Conservation (phyloP, 345 rosid genomes). For the Cochlearia excelsa region DNA sequence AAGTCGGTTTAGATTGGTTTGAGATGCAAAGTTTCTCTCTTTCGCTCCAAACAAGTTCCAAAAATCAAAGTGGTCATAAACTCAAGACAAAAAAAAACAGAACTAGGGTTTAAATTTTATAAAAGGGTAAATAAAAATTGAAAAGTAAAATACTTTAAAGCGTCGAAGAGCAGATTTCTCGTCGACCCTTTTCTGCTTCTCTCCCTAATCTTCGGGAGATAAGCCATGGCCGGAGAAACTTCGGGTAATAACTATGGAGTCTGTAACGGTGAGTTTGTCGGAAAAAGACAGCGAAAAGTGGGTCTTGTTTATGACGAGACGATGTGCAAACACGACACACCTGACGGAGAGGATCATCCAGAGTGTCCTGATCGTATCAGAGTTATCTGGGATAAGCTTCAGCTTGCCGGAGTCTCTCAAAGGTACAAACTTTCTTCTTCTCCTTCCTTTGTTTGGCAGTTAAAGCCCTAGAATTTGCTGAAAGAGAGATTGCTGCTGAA, state of each 20-base stretch:
- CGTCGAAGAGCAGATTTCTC: not conserved
- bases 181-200: not conserved
- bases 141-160: slow-evolving; percentile 13
- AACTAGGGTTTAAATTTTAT: too few relatives aligned
- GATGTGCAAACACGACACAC: slow-evolving; percentile 75
- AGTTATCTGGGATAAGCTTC: slow-evolving; percentile 74
- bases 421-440: slow-evolving; percentile 39
- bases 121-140: not conserved
- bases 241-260: not conserved
- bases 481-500: slow-evolving; percentile 5
- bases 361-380: slow-evolving; percentile 77
- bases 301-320: slow-evolving; percentile 76
- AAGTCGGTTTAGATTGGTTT: too few relatives aligned
- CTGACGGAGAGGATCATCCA: slow-evolving; percentile 64
- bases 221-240: slow-evolving; percentile 6
- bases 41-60: too few relatives aligned
- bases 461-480: slow-evolving; percentile 26
- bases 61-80: too few relatives aligned
- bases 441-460: not conserved
- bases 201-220: slow-evolving; percentile 14
- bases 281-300: slow-evolving; percentile 42
- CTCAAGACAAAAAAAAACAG: too few relatives aligned
- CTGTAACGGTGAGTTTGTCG: not conserved
- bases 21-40: too few relatives aligned
- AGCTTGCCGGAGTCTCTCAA: slow-evolving; percentile 51